Evolutionary conservation across 2,329 filamentous ascomycete genomes (phyloP).

Genomic region (Rosellinia necatrix): DNA sequence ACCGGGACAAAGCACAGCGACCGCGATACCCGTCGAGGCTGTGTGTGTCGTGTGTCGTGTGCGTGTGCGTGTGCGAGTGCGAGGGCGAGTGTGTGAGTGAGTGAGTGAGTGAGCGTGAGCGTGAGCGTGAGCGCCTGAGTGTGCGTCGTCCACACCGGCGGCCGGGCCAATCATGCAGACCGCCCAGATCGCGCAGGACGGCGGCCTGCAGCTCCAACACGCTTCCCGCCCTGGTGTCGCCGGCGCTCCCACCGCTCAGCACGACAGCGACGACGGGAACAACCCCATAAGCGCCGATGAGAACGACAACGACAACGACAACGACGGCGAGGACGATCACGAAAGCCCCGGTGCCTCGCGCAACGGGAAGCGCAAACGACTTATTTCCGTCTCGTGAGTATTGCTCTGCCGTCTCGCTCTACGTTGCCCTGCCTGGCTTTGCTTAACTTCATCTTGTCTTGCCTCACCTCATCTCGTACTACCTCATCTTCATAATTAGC

Average conservation of each 20-base stretch:
- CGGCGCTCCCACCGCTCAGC: conserved; percentile 18
- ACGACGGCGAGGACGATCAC: conserved; percentile 41
- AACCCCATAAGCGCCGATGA: conserved; percentile 50
- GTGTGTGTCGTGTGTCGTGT: background rate
- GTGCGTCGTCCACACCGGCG: background rate
- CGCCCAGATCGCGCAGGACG: conserved; percentile 33
- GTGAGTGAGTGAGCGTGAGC: too few relatives aligned
- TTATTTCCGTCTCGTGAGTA: conserved; percentile 62
- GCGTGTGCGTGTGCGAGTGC: background rate
- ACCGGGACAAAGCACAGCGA: too few relatives aligned
- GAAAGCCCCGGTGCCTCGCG: conserved; percentile 45
- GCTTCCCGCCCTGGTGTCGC: conserved; percentile 11
- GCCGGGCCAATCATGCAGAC: conserved; percentile 30
- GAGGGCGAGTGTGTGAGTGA: too few relatives aligned
- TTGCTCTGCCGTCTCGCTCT: too few relatives aligned
- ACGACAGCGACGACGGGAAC: conserved; percentile 55
- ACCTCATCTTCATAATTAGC: conserved; percentile 1
- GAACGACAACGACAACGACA: conserved; percentile 36
- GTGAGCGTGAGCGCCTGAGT: background rate
- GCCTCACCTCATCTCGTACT: conserved; percentile 14
- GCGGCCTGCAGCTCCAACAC: conserved; percentile 25
- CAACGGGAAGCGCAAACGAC: conserved; percentile 62
- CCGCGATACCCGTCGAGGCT: too few relatives aligned
- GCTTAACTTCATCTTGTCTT: conserved; percentile 8
- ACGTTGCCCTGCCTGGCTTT: too few relatives aligned